Percentiles rank a stretch among this genome's conserved stretches.
Conservation (phyloP, 768 basidiomycete genomes). For the Lactarius vividus region DNA sequence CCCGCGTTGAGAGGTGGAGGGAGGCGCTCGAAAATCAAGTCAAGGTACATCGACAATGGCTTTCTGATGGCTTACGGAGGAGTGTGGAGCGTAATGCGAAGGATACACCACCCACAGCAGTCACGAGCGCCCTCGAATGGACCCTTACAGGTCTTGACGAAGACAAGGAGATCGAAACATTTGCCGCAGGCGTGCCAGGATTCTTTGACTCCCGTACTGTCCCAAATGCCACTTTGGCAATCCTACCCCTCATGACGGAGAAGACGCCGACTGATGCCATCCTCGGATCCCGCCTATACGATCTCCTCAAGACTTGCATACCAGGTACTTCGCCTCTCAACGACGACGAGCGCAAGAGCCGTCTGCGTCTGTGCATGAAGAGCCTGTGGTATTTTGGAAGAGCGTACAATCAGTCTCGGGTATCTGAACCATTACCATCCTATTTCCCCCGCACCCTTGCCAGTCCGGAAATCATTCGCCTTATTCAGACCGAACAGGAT, state of each 20-base stretch:
- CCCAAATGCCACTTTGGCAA: neutral
- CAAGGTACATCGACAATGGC: neutral
- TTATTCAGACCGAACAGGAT: neutral
- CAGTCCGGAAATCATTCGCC: neutral
- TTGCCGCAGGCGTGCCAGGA: neutral
- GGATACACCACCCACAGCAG: too few species aligned
- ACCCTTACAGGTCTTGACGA: too few species aligned
- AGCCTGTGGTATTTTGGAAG: neutral
- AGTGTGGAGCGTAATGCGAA: neutral
- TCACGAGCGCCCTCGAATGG: too few species aligned
- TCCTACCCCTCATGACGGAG: neutral
- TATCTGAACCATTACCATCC: neutral
- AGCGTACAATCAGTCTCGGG: neutral
- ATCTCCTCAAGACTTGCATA: neutral
- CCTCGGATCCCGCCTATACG: too few species aligned
- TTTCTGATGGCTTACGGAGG: conserved; percentile 1
- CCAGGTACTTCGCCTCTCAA: neutral
- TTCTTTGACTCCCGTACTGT: neutral
- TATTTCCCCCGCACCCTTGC: neutral
- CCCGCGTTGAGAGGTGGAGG: neutral
- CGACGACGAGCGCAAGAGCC: neutral
- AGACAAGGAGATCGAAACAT: neutral
- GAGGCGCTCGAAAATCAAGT: neutral
- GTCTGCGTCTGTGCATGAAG: neutral
- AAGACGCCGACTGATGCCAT: neutral